Evolutionary conservation across 1,284 basidiomycete genomes (phyloP).

Genomic region (Leccinum variabile): DNA sequence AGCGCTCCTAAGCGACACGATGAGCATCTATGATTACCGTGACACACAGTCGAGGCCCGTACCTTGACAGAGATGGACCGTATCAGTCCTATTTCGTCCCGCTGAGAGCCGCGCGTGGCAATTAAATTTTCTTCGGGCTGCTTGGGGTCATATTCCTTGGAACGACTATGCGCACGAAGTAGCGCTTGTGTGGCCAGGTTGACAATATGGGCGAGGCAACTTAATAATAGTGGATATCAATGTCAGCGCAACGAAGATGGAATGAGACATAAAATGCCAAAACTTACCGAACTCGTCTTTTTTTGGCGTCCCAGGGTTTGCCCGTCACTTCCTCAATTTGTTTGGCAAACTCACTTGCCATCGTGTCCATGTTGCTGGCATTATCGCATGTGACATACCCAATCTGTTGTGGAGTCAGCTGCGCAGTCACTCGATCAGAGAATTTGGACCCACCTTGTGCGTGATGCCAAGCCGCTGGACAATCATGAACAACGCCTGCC

Average conservation of each 20-base stretch:
- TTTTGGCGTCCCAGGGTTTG: not conserved
- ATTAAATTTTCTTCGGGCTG: not conserved
- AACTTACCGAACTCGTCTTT: not conserved
- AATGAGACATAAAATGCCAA: not conserved
- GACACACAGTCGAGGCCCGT: not conserved
- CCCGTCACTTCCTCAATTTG: not conserved
- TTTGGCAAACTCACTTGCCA: not conserved
- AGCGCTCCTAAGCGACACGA: not conserved
- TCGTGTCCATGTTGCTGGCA: not conserved
- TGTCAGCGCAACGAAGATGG: not conserved
- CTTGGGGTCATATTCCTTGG: not conserved
- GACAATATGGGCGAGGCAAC: slow-evolving; percentile 1
- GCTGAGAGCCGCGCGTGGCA: not conserved
- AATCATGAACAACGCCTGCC: not conserved
- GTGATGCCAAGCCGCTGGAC: not conserved
- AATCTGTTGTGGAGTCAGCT: slow-evolving; percentile 7
- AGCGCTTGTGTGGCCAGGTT: not conserved
- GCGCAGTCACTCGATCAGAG: no score
- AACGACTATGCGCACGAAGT: not conserved
- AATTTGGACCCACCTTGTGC: not conserved
- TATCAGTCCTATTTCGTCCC: not conserved
- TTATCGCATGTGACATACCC: not conserved
- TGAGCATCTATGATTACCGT: not conserved
- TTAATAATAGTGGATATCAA: not conserved
- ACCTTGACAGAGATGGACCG: not conserved